Conservation (phyloP, 2,329 filamentous ascomycete species). For the Corinectria fuckeliana region DNA sequence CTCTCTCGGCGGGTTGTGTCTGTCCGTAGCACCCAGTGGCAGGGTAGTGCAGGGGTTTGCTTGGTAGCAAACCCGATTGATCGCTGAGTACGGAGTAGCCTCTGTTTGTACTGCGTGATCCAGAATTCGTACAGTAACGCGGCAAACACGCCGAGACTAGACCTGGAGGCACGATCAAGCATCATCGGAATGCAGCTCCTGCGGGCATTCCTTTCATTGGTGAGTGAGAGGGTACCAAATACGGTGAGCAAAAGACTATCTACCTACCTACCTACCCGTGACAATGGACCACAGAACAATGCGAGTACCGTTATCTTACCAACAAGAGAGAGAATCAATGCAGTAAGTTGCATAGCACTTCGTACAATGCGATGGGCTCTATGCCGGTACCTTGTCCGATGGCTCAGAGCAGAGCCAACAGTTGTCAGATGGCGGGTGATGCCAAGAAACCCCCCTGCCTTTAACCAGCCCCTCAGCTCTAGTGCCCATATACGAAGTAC, state of each 20-base stretch:
- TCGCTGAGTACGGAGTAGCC: no score
- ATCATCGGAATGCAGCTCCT: constrained; percentile 4
- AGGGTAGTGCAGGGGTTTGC: background rate
- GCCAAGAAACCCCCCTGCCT: background rate
- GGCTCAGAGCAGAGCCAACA: background rate
- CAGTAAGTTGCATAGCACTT: background rate
- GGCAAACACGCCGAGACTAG: background rate
- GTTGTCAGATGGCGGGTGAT: background rate
- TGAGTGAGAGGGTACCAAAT: background rate
- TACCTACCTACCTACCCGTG: no score
- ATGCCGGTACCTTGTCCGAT: constrained; percentile 3
- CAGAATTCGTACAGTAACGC: background rate
- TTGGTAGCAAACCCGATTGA: constrained; percentile 1
- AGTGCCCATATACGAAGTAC: no score
- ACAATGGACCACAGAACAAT: background rate
- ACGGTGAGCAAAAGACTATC: background rate
- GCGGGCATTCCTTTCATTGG: constrained; percentile 13
- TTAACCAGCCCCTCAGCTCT: constrained; percentile 3
- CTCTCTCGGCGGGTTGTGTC: background rate
- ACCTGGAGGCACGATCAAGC: constrained; percentile 11
- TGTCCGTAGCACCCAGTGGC: background rate
- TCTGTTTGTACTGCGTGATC: no score
- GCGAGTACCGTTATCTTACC: background rate
- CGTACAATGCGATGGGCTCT: background rate
- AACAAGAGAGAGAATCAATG: background rate